Conservation (phyloP, 2,329 filamentous ascomycete genomes). For the Lecanicillium sp. region DNA sequence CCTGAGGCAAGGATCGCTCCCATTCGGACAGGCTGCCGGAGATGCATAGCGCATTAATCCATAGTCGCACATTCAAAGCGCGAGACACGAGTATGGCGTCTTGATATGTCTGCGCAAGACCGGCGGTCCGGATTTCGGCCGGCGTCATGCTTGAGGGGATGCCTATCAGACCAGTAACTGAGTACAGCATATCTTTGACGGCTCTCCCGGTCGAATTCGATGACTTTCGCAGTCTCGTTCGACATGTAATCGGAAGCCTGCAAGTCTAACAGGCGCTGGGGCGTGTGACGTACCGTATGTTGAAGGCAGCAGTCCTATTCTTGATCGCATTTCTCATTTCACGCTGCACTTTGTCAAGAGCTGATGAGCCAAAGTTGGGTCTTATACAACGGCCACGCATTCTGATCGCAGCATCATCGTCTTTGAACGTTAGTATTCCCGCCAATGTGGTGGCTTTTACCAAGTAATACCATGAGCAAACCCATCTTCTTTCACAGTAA, state of each 20-base stretch:
- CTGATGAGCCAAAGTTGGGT: not conserved
- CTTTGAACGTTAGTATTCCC: not conserved
- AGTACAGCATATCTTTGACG: not conserved
- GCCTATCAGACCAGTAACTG: not conserved
- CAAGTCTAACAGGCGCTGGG: not conserved
- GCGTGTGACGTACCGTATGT: not conserved
- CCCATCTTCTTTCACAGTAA: not conserved
- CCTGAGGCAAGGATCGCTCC: not conserved
- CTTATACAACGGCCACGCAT: not conserved
- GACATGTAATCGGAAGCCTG: not conserved
- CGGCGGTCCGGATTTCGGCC: not conserved
- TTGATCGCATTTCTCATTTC: not conserved
- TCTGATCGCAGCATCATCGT: not conserved
- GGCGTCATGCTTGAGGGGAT: not conserved
- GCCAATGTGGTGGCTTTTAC: not conserved
- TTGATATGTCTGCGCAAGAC: conserved; percentile 1
- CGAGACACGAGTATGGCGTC: conserved; percentile 6
- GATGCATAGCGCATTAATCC: conserved; percentile 11
- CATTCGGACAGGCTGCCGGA: not conserved
- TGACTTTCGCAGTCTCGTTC: not conserved
- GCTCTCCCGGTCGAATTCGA: not conserved
- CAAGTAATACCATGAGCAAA: not conserved
- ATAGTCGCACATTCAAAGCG: not conserved
- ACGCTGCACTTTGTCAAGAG: not conserved
- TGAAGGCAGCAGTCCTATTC: not conserved